Evolutionary conservation across 73 alveolate genomes (phyloP).

Genomic region (Paramecium pentaurelia): DNA sequence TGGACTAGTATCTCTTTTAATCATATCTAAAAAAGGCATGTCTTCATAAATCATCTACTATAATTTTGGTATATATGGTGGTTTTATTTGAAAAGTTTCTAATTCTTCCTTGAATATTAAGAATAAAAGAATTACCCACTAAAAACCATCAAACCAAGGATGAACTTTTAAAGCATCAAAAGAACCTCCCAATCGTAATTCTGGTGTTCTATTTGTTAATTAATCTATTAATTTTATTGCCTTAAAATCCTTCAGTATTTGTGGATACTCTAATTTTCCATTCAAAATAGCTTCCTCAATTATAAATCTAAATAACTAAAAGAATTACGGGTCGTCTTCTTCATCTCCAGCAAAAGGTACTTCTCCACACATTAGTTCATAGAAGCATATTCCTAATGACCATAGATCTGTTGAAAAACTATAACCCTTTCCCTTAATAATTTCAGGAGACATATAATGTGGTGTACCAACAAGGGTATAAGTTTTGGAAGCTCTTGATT

Average conservation of each 20-base stretch:
- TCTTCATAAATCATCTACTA: not conserved
- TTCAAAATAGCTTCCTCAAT: constrained; percentile 66
- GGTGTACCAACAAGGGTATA: constrained; percentile 74
- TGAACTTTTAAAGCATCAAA: constrained; percentile 57
- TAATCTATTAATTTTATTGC: constrained; percentile 58
- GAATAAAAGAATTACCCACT: constrained; percentile 4
- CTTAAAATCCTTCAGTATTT: constrained; percentile 36
- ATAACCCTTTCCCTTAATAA: constrained; percentile 64
- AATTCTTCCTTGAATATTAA: not conserved
- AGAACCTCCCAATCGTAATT: constrained; percentile 55
- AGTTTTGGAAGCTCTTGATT: constrained; percentile 53
- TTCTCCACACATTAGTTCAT: constrained; percentile 78
- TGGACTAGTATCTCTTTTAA: not conserved
- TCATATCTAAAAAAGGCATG: constrained; percentile 5
- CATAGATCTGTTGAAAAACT: constrained; percentile 60
- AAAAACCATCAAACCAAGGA: constrained; percentile 58
- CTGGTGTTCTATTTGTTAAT: constrained; percentile 47
- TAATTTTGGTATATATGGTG: constrained; percentile 51
- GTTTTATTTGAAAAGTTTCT: constrained; percentile 12
- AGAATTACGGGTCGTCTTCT: constrained; percentile 53
- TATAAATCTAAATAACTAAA: constrained; percentile 40
- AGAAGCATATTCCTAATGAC: constrained; percentile 68
- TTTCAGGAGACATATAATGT: constrained; percentile 81
- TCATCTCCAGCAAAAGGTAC: constrained; percentile 76
- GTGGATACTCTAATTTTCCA: constrained; percentile 29